A percentile compares a stretch with the other conserved stretches of the same genome.
These are phyloP conservation scores for Talaromyces borbonicus DNA, from an alignment of 495 filamentous ascomycete genomes.

Conservation along the genomic window DNA sequence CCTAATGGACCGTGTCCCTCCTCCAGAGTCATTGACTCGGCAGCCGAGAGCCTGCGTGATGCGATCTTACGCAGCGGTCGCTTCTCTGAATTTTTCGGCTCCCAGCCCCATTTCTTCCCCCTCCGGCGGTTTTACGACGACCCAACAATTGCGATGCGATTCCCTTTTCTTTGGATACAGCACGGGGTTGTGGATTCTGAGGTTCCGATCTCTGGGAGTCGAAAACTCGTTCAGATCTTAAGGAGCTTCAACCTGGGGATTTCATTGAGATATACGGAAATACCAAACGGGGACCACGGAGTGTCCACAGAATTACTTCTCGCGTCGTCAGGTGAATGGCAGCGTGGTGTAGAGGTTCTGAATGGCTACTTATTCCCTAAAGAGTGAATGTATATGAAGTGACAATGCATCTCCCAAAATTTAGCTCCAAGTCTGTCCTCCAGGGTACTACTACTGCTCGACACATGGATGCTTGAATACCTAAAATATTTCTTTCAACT, in stretches of 20 bases:
- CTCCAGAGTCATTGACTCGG: not conserved
- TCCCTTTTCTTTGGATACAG: conserved; percentile 1
- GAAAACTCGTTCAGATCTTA: not conserved
- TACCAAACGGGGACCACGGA: not conserved
- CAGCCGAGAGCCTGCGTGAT: not conserved
- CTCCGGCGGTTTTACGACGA: not conserved
- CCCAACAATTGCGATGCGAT: not conserved
- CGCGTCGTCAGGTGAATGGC: not conserved
- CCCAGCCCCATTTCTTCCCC: not conserved
- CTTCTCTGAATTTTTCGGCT: not conserved
- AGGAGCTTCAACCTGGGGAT: not conserved
- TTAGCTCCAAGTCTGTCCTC: too few species aligned
- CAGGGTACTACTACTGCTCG: not conserved
- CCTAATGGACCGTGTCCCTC: not conserved
- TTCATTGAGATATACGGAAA: not conserved
- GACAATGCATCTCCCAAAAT: not conserved
- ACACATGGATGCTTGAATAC: not conserved
- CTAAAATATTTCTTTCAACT: not conserved
- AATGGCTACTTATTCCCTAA: not conserved
- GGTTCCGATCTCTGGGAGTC: not conserved
- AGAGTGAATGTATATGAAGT: not conserved
- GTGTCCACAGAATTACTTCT: not conserved
- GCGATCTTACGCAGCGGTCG: not conserved
- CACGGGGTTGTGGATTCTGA: not conserved
- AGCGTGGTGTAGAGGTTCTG: not conserved